Percentiles rank a stretch among this genome's conserved stretches.
Conservation (phyloP, 306 rosid species). For the Trichosanthes truncata region DNA sequence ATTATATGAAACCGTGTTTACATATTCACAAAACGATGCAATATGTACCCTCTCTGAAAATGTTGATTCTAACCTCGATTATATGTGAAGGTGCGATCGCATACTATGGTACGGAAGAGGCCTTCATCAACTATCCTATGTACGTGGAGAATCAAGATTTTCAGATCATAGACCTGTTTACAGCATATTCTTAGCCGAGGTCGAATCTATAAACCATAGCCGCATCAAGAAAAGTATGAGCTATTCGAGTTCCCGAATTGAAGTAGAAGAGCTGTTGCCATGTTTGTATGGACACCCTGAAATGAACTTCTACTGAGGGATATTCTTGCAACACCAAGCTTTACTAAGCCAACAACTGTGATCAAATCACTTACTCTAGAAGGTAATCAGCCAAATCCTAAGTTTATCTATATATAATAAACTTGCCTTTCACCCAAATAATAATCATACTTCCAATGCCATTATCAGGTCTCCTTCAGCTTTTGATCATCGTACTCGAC, state of each 20-base stretch:
- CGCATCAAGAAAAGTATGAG: constrained; percentile 74
- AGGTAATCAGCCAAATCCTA: background rate
- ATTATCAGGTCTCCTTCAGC: background rate
- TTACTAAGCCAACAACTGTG: background rate
- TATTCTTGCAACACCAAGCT: background rate
- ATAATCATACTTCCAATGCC: background rate
- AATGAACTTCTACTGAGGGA: constrained; percentile 46
- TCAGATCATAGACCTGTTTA: constrained; percentile 98
- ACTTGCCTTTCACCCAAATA: background rate
- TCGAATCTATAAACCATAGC: constrained; percentile 61
- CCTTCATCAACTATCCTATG: constrained; percentile 76
- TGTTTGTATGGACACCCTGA: constrained; percentile 44
- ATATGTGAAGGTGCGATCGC: constrained; percentile 85
- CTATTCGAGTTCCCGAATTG: constrained; percentile 73
- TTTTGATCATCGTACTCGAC: background rate
- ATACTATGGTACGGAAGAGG: constrained; percentile 96
- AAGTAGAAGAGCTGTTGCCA: constrained; percentile 87
- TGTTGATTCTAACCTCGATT: background rate
- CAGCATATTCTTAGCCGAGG: constrained; percentile 69
- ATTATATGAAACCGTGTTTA: background rate
- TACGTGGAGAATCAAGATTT: constrained; percentile 93
- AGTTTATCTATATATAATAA: background rate
- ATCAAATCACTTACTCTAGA: background rate
- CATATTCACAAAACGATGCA: background rate
- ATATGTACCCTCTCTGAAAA: background rate